Conservation (phyloP, 768 basidiomycete species). For the Pleurotus platypus region DNA sequence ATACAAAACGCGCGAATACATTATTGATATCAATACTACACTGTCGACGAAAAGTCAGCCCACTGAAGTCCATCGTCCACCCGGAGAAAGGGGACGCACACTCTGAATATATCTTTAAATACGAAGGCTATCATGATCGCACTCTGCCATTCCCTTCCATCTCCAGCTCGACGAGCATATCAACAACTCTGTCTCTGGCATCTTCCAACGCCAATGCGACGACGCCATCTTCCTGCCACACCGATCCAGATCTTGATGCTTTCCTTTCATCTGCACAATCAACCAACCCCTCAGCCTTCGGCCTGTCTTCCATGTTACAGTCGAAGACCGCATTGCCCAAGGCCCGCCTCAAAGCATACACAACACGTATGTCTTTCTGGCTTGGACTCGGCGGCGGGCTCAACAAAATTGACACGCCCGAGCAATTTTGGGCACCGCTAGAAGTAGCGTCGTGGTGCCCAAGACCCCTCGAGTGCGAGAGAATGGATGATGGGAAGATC, state of each 20-base stretch:
- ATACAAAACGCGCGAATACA: no score
- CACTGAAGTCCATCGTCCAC: no score
- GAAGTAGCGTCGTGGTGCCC: background rate
- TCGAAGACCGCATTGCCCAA: slow-evolving; percentile 53
- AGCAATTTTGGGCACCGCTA: background rate
- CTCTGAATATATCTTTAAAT: no score
- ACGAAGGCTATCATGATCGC: background rate
- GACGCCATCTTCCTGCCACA: background rate
- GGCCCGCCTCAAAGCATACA: slow-evolving; percentile 44
- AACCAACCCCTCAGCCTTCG: slow-evolving; percentile 18
- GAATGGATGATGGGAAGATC: slow-evolving; percentile 42
- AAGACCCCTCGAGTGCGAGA: background rate
- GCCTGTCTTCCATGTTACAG: slow-evolving; percentile 35
- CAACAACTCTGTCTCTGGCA: slow-evolving; percentile 72
- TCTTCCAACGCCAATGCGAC: slow-evolving; percentile 47
- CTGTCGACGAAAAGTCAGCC: no score
- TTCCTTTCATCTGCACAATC: slow-evolving; percentile 15
- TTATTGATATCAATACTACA: no score
- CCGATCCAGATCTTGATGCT: background rate
- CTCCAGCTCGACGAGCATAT: slow-evolving; percentile 54
- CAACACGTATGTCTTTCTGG: slow-evolving; percentile 35
- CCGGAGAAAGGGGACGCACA: no score
- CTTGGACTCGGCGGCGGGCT: slow-evolving; percentile 62
- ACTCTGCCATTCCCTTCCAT: slow-evolving; percentile 15
- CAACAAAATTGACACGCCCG: slow-evolving; percentile 34